A percentile compares a stretch with the other conserved stretches of the same genome.
Evolutionary conservation across 768 basidiomycete species (phyloP).

Genomic region (Vararia minispora): DNA sequence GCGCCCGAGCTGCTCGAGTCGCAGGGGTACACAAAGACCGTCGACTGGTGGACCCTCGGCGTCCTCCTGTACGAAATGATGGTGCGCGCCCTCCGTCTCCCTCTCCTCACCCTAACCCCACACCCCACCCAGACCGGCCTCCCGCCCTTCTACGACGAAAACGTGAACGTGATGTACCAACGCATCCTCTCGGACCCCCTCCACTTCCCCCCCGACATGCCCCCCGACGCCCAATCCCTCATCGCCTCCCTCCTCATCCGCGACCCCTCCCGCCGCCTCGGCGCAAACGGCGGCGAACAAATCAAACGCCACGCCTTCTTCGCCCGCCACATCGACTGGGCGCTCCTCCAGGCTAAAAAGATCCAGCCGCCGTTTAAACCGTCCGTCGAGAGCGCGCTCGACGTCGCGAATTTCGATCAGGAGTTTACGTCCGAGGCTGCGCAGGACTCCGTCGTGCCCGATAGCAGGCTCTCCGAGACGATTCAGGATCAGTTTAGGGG

Average conservation of each 20-base stretch:
- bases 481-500: constrained; percentile 94
- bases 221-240: constrained; percentile 78
- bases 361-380: constrained; percentile 98
- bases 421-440: constrained; percentile 96
- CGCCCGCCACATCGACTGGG: constrained; percentile 86
- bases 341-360: constrained; percentile 63
- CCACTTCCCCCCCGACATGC: constrained; percentile 83
- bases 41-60: constrained; percentile 99
- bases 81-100: constrained; percentile 29
- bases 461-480: constrained; percentile 86
- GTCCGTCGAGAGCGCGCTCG: constrained; percentile 88
- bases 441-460: constrained; percentile 91
- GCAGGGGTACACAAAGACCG: constrained; percentile 95
- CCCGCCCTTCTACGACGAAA: constrained; percentile 98
- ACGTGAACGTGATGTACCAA: constrained; percentile 96
- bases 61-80: constrained; percentile 97
- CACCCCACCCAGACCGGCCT: constrained; percentile 64
- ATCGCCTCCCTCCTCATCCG: constrained; percentile 83
- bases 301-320: constrained; percentile 97
- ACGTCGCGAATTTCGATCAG: constrained; percentile 94
- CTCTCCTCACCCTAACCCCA: constrained; percentile 5
- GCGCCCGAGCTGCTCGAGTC: constrained; percentile 95
- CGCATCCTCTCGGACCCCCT: constrained; percentile 91
- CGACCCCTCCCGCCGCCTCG: constrained; percentile 77
- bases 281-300: constrained; percentile 89